Conservation (phyloP, 2,329 filamentous ascomycete genomes). For the Blastomyces parvus region DNA sequence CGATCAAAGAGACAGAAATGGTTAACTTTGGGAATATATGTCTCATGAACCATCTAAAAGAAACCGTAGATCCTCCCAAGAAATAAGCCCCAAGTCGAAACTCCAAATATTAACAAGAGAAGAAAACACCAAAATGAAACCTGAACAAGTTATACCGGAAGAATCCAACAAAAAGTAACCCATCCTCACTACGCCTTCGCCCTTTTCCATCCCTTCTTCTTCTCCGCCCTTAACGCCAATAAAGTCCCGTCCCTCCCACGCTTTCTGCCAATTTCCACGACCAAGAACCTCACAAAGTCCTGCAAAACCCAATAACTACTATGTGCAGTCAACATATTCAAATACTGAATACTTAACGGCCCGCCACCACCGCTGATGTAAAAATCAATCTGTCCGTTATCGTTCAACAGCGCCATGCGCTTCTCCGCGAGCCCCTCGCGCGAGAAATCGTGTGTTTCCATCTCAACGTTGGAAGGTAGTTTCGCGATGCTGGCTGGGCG, state of each 20-base stretch:
- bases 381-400: slow-evolving; percentile 93
- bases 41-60: background rate
- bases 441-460: slow-evolving; percentile 92
- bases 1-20: background rate
- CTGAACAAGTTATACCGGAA: background rate
- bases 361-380: slow-evolving; percentile 76
- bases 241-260: slow-evolving; percentile 55
- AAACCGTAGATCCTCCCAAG: no score
- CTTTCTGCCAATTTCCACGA: slow-evolving; percentile 71
- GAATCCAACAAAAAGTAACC: background rate
- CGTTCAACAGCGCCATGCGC: slow-evolving; percentile 78
- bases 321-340: slow-evolving; percentile 94
- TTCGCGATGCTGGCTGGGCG: slow-evolving; percentile 50
- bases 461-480: slow-evolving; percentile 64
- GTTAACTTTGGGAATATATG: background rate
- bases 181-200: slow-evolving; percentile 4
- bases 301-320: slow-evolving; percentile 83
- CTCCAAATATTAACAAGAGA: background rate
- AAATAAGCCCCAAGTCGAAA: background rate
- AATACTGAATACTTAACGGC: slow-evolving; percentile 84
- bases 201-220: slow-evolving; percentile 44
- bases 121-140: background rate
- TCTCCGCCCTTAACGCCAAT: slow-evolving; percentile 44
- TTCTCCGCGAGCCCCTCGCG: slow-evolving; percentile 87
- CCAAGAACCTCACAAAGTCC: slow-evolving; percentile 85